phyloP scores from a whole-genome alignment of 257 asterid genomes.

The Ocimum tenuiflorum region DNA sequence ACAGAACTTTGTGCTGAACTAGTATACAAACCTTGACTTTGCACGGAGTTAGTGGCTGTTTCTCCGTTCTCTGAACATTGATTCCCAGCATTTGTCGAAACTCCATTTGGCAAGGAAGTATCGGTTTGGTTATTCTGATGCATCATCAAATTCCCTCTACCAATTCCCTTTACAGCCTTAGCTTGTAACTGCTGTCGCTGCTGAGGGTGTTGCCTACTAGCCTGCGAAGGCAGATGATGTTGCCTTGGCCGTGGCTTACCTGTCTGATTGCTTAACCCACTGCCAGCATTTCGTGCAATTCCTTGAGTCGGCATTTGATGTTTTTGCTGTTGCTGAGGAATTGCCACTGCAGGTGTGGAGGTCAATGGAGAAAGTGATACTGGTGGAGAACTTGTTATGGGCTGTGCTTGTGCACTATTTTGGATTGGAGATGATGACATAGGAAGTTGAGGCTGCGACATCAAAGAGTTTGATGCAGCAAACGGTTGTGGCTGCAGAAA shows the following conservation, averaged over 20 bases:
- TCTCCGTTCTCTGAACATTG: conserved; percentile 44
- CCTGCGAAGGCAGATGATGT: conserved; percentile 32
- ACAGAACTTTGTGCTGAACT: conserved; percentile 36
- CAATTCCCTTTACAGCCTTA: conserved; percentile 64
- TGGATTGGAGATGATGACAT: conserved; percentile 58
- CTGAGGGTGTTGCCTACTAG: conserved; percentile 48
- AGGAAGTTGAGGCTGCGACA: conserved; percentile 58
- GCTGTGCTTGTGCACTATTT: conserved; percentile 44
- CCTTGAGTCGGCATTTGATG: conserved; percentile 55
- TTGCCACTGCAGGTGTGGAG: conserved; percentile 43
- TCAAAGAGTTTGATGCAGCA: conserved; percentile 50
- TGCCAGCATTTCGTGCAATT: conserved; percentile 41
- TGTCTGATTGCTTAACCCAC: conserved; percentile 45
- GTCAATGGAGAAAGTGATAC: conserved; percentile 42
- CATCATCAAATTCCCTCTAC: conserved; percentile 50
- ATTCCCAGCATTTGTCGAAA: conserved; percentile 41
- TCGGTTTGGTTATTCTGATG: conserved; percentile 51
- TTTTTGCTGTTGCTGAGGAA: conserved; percentile 61
- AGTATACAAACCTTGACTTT: conserved; percentile 41
- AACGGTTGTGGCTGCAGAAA: conserved; percentile 47
- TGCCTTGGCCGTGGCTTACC: conserved; percentile 36
- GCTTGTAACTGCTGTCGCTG: conserved; percentile 57
- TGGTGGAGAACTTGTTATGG: conserved; percentile 43
- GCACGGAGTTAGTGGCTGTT: conserved; percentile 37
- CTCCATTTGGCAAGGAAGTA: conserved; percentile 41